These are phyloP conservation scores for Alternaria atra DNA, from an alignment of 2,329 filamentous ascomycete species.

Conservation along the genomic window DNA sequence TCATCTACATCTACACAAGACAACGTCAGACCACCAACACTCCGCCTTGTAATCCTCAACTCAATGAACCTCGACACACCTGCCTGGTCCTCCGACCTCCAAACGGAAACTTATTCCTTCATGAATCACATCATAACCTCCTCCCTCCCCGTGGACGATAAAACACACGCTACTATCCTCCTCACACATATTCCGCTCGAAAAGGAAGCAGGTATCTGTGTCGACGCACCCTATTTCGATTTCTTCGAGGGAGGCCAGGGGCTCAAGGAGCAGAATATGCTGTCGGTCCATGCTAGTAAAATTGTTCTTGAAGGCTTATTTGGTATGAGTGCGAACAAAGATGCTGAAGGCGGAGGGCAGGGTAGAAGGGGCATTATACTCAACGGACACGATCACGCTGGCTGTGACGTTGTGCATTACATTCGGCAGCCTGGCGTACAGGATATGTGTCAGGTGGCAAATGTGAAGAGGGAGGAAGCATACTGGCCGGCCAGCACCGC, in stretches of 20 bases:
- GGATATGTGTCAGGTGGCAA: constrained; percentile 16
- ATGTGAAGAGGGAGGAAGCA: constrained; percentile 21
- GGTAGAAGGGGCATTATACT: constrained; percentile 81
- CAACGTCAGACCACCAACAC: constrained; percentile 63
- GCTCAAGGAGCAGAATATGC: constrained; percentile 89
- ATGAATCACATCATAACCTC: constrained; percentile 72
- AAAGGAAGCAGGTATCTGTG: constrained; percentile 82
- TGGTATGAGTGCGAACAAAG: constrained; percentile 72
- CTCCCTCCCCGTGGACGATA: constrained; percentile 67
- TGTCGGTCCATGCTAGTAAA: constrained; percentile 74
- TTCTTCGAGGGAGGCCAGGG: constrained; percentile 75
- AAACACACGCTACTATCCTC: constrained; percentile 78
- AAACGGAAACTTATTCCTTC: constrained; percentile 80
- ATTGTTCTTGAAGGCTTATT: constrained; percentile 85
- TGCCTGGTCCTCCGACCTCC: constrained; percentile 70
- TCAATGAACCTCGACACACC: constrained; percentile 93
- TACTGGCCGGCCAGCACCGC: constrained; percentile 23
- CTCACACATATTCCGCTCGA: constrained; percentile 92
- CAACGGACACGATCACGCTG: constrained; percentile 94
- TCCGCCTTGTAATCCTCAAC: constrained; percentile 88
- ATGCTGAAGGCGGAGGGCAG: constrained; percentile 67
- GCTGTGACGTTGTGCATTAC: constrained; percentile 89
- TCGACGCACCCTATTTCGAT: constrained; percentile 82
- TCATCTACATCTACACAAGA: background rate
- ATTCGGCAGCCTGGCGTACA: constrained; percentile 31